These are phyloP conservation scores for Pichia thaimueangensis DNA, from an alignment of 805 yeast genomes.

Conservation along the genomic window DNA sequence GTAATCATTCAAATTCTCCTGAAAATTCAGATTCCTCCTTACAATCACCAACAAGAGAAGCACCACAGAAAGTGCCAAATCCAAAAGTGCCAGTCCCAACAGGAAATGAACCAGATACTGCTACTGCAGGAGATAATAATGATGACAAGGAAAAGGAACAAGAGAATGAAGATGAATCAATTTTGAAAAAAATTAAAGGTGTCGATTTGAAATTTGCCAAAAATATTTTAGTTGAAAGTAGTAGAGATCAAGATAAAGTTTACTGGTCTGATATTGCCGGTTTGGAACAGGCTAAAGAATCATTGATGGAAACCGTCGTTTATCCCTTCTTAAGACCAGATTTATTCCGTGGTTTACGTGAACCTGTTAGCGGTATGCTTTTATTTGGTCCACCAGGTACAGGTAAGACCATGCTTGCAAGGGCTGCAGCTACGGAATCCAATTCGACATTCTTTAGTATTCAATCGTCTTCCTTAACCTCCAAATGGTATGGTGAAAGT, in stretches of 20 bases:
- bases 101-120: slow-evolving; percentile 27
- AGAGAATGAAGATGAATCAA: slow-evolving; percentile 22
- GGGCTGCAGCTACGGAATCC: slow-evolving; percentile 95
- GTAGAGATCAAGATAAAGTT: slow-evolving; percentile 84
- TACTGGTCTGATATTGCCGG: slow-evolving; percentile 97
- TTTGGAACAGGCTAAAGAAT: slow-evolving; percentile 75
- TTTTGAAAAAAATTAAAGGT: slow-evolving; percentile 51
- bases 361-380: slow-evolving; percentile 95
- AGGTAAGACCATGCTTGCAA: slow-evolving; percentile 94
- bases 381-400: slow-evolving; percentile 99
- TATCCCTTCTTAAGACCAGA: slow-evolving; percentile 95
- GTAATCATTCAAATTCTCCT: slow-evolving; percentile 2
- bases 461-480: slow-evolving; percentile 83
- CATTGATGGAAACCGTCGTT: slow-evolving; percentile 90
- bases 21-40: background rate
- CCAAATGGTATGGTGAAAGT: slow-evolving; percentile 85
- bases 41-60: background rate
- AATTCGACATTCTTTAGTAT: slow-evolving; percentile 88
- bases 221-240: slow-evolving; percentile 82
- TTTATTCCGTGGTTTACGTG: slow-evolving; percentile 81
- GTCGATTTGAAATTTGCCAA: slow-evolving; percentile 74
- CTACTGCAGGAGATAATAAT: no score
- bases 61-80: background rate
- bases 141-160: slow-evolving; percentile 17
- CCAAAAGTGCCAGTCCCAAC: slow-evolving; percentile 10